These are phyloP conservation scores for Venturia asperata DNA, from an alignment of 2,329 filamentous ascomycete genomes.

Conservation along the genomic window DNA sequence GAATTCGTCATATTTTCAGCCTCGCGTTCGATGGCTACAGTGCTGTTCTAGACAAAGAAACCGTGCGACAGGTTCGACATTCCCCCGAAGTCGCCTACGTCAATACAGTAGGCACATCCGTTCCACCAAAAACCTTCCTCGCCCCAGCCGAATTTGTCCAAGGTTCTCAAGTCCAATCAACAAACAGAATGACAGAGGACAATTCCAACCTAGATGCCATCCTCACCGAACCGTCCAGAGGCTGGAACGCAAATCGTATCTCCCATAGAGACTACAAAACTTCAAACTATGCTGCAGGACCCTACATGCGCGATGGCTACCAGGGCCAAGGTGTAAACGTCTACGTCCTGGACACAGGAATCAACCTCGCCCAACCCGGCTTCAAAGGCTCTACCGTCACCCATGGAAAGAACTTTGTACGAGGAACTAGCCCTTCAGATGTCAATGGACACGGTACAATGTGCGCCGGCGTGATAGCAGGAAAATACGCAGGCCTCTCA, in stretches of 20 bases:
- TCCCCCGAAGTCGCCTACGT: slow-evolving; percentile 5
- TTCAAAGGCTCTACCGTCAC: slow-evolving; percentile 15
- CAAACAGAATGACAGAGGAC: slow-evolving; percentile 5
- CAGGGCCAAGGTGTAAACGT: slow-evolving; percentile 19
- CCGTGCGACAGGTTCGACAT: background rate
- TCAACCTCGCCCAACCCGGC: slow-evolving; percentile 19
- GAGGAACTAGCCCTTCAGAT: slow-evolving; percentile 10
- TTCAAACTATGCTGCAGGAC: background rate
- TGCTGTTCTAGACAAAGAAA: slow-evolving; percentile 13
- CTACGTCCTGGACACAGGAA: slow-evolving; percentile 19
- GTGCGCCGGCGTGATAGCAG: slow-evolving; percentile 19
- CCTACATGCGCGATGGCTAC: slow-evolving; percentile 18
- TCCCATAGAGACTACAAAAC: slow-evolving; percentile 17
- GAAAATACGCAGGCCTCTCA: slow-evolving; percentile 14
- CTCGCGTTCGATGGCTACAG: slow-evolving; percentile 17
- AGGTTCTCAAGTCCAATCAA: background rate
- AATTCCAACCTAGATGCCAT: slow-evolving; percentile 2
- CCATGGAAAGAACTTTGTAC: slow-evolving; percentile 17
- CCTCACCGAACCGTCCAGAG: background rate
- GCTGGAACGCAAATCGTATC: slow-evolving; percentile 18
- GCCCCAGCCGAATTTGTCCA: background rate
- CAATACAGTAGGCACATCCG: slow-evolving; percentile 6
- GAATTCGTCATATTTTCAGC: slow-evolving; percentile 9
- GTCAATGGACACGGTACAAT: slow-evolving; percentile 19
- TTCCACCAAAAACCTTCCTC: background rate